phyloP scores from a whole-genome alignment of 257 asterid species.

The Cynanchum wilfordii region DNA sequence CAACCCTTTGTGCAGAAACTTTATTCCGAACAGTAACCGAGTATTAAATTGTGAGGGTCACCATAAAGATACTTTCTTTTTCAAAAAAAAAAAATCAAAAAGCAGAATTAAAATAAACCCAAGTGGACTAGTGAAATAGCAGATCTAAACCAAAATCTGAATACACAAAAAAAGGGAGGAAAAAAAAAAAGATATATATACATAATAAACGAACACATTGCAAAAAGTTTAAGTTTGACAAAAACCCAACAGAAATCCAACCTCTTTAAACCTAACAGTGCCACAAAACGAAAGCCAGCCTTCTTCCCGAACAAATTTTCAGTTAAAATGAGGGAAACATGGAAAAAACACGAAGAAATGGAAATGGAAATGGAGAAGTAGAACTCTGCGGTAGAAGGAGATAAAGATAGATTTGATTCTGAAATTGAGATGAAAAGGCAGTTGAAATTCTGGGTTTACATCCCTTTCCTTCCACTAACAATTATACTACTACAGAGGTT shows the following conservation, averaged over 20 bases:
- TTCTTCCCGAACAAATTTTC: neutral
- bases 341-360: neutral
- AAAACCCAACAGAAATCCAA: neutral
- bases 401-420: neutral
- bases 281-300: neutral
- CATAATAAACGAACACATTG: neutral
- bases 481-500: neutral
- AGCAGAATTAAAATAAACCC: neutral
- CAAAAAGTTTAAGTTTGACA: neutral
- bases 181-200: neutral
- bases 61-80: neutral
- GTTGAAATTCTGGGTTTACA: slow-evolving; percentile 7
- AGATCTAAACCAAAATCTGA: slow-evolving; percentile 19
- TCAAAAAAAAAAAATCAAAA: neutral
- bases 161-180: neutral
- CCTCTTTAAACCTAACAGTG: neutral
- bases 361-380: neutral
- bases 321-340: neutral
- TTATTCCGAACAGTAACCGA: neutral
- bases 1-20: neutral
- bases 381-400: neutral
- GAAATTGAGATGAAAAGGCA: neutral
- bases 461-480: neutral
- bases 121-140: neutral
- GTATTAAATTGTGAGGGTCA: neutral